Evolutionary conservation across 805 yeast genomes (phyloP).

Genomic region (Teunomyces gatunensis): DNA sequence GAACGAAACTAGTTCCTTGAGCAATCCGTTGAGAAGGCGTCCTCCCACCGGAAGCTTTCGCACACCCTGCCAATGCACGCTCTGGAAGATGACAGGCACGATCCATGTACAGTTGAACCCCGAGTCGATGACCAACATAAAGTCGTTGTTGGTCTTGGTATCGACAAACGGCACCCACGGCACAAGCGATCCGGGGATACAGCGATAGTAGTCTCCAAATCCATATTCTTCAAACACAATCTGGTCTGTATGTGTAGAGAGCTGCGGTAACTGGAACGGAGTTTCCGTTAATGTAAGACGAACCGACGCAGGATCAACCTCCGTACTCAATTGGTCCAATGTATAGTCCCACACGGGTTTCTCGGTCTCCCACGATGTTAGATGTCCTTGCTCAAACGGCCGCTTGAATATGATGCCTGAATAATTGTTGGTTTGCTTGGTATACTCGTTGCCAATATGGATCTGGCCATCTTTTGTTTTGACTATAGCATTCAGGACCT

Average conservation of each 20-base stretch:
- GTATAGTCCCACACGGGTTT: constrained; percentile 88
- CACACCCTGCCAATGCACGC: constrained; percentile 73
- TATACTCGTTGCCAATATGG: constrained; percentile 67
- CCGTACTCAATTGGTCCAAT: constrained; percentile 40
- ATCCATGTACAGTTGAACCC: constrained; percentile 89
- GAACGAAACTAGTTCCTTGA: constrained; percentile 82
- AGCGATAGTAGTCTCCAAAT: constrained; percentile 65
- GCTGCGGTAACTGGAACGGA: constrained; percentile 76
- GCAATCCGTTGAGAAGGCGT: constrained; percentile 71
- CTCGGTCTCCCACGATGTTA: constrained; percentile 88
- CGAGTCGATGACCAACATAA: constrained; percentile 77
- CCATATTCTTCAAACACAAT: constrained; percentile 93
- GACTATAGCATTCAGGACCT: constrained; percentile 66
- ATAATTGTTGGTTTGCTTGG: constrained; percentile 62
- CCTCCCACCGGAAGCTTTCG: constrained; percentile 86
- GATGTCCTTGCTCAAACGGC: constrained; percentile 86
- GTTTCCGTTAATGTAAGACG: constrained; percentile 75
- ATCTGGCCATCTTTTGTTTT: constrained; percentile 73
- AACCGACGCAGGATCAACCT: constrained; percentile 44
- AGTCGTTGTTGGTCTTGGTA: constrained; percentile 43
- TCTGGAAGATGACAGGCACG: constrained; percentile 78
- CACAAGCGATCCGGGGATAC: constrained; percentile 57
- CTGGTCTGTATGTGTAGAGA: constrained; percentile 84
- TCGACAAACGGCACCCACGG: constrained; percentile 49
- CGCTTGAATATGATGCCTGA: constrained; percentile 72